phyloP scores from a whole-genome alignment of 768 basidiomycete species.

The Amanita brunnescens region DNA sequence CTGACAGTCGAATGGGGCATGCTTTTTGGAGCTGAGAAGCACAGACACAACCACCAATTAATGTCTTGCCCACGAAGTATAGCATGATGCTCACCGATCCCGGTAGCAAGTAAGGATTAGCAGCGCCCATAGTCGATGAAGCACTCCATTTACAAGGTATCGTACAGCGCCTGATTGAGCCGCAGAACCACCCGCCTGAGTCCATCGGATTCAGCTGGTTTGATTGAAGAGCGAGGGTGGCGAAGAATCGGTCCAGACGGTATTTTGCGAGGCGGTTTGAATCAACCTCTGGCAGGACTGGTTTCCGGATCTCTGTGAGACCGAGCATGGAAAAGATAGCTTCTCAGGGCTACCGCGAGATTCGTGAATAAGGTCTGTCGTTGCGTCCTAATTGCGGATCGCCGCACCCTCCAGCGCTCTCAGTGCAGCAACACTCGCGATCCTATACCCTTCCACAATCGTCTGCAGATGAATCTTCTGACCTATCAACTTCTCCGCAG shows the following conservation, averaged over 20 bases:
- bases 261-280: slow-evolving; percentile 74
- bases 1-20: slow-evolving; percentile 81
- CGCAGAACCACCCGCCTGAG: slow-evolving; percentile 81
- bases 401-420: too few relatives aligned
- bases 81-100: slow-evolving; percentile 84
- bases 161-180: slow-evolving; percentile 76
- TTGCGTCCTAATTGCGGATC: slow-evolving; percentile 67
- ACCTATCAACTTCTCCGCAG: too few relatives aligned
- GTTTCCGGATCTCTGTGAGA: slow-evolving; percentile 42
- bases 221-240: slow-evolving; percentile 53
- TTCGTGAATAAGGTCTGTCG: slow-evolving; percentile 76
- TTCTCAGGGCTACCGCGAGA: slow-evolving; percentile 71
- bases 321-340: slow-evolving; percentile 98
- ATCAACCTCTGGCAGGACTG: slow-evolving; percentile 30
- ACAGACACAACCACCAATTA: slow-evolving; percentile 86
- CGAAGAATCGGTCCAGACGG: slow-evolving; percentile 72
- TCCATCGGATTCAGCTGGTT: slow-evolving; percentile 53
- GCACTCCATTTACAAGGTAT: slow-evolving; percentile 36
- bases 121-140: slow-evolving; percentile 16
- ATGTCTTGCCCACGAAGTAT: slow-evolving; percentile 68
- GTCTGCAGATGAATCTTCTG: too few relatives aligned
- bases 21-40: slow-evolving; percentile 63
- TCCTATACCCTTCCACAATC: too few relatives aligned
- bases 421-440: too few relatives aligned
- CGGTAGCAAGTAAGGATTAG: slow-evolving; percentile 44